Base-by-base conservation (phyloP, 2,329 filamentous ascomycete species). In the Pseudocercospora vitis region DNA sequence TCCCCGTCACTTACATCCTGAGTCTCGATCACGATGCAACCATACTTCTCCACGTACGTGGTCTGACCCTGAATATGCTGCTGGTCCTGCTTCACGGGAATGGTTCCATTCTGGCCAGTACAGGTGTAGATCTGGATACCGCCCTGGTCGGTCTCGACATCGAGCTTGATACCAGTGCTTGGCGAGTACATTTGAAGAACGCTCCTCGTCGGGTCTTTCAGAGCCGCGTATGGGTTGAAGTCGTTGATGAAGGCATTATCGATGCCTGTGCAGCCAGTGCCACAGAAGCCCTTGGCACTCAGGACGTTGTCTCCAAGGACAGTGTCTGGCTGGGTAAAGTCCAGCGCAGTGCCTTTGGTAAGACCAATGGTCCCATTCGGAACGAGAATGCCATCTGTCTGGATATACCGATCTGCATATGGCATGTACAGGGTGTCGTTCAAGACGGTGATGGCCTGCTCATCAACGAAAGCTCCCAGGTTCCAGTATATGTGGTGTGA, bases 1-100 rank as follows among this genome's bases (percentile, higher is more conserved):
- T 18, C 29, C 7, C 14, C 11, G 14, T 16, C 32, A 31, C 42
- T 31, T 45, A 45, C 42, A 48, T 69, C 66, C 47, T 70, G 65
- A 6, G 66, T 63, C 75, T 96, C 92, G 71, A 97, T 81, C 45
- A 96, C 92, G 24, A 96, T 68, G 72, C 92, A 96, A 28, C 89
- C 48, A 40, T 31, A 58, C 53, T 59, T 55, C 57, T 62, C 62
- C 9, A 65, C 46, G 35, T 56, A 58, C n/a, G 58, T 60, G 12
- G 59, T 64, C 50, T 57, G 47, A 19, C 58, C 58, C 19, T 47
- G 26, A 21, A 63, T 48, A 29, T 68, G 63, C 58, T 67, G 65
- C 59, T 70, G 67, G 39, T 58, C 60, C 39, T 57, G 37, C 62
- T 70, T 70, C 11, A 68, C 59, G 2, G 63, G 59, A 24, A 66